Evolutionary conservation across 2,329 filamentous ascomycete species (phyloP).

Genomic region (Ophiostoma ips): DNA sequence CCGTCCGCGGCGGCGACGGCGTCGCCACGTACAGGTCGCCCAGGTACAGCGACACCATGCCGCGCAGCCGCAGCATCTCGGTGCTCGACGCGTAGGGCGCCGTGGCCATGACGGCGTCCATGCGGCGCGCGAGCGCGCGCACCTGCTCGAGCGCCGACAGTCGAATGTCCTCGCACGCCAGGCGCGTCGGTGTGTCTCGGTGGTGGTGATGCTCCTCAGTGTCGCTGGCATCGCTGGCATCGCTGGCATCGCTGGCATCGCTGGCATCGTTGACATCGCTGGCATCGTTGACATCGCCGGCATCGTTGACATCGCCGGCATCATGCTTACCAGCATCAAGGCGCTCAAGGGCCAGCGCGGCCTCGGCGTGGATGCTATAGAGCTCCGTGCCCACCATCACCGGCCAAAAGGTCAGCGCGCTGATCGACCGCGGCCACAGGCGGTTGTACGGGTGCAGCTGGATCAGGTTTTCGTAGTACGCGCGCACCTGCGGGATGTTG

Average conservation of each 20-base stretch:
- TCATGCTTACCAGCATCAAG: no score
- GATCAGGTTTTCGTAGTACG: constrained; percentile 67
- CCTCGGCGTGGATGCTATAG: constrained; percentile 54
- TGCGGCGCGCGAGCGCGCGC: constrained; percentile 47
- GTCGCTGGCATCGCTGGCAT: background rate
- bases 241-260: constrained; percentile 6
- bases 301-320: constrained; percentile 17
- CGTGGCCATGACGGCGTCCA: constrained; percentile 57
- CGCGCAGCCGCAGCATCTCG: constrained; percentile 56
- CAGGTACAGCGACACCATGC: constrained; percentile 61
- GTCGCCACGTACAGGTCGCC: constrained; percentile 47
- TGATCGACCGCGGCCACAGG: constrained; percentile 41
- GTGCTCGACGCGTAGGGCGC: constrained; percentile 56
- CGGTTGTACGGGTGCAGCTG: constrained; percentile 61
- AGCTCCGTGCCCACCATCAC: constrained; percentile 72
- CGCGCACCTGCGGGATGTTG: constrained; percentile 31
- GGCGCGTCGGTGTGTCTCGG: constrained; percentile 12
- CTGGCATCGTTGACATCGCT: background rate
- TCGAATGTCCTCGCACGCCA: constrained; percentile 28
- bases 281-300: constrained; percentile 4
- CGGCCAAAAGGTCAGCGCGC: constrained; percentile 65
- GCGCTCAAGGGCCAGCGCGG: constrained; percentile 28
- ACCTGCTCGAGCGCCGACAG: constrained; percentile 43
- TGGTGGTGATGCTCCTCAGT: background rate
- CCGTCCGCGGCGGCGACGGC: constrained; percentile 15